These are phyloP conservation scores for Zygosaccharomyces sapae DNA, from an alignment of 1,139 yeast species.

Conservation along the genomic window DNA sequence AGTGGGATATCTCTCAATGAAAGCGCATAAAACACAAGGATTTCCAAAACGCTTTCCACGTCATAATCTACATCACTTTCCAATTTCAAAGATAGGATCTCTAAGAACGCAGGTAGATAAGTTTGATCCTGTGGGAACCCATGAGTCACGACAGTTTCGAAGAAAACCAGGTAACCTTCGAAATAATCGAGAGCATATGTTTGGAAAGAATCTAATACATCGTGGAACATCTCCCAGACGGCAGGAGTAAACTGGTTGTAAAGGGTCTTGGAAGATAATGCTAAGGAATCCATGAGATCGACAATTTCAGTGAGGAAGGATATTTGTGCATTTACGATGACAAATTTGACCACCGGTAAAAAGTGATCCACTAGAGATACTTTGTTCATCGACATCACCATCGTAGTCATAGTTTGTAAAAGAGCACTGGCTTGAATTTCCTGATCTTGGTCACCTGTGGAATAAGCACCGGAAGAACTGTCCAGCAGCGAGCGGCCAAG, in stretches of 20 bases:
- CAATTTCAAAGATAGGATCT: conserved; percentile 33
- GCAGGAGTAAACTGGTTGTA: conserved; percentile 35
- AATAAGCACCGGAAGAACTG: conserved; percentile 41
- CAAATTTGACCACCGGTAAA: conserved; percentile 66
- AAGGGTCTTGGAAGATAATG: conserved; percentile 32
- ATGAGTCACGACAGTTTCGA: conserved; percentile 70
- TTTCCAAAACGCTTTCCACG: conserved; percentile 42
- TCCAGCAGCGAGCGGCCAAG: conserved; percentile 65
- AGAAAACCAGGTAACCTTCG: conserved; percentile 71
- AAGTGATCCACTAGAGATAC: conserved; percentile 69
- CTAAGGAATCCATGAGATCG: conserved; percentile 54
- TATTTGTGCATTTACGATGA: conserved; percentile 61
- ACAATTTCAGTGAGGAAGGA: conserved; percentile 77
- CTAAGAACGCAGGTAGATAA: conserved; percentile 37
- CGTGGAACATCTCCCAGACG: conserved; percentile 39
- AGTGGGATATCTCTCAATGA: conserved; percentile 39
- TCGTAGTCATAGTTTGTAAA: conserved; percentile 81
- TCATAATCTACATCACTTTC: conserved; percentile 39
- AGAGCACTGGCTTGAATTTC: conserved; percentile 86
- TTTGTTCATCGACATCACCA: conserved; percentile 76
- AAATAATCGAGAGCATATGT: conserved; percentile 58
- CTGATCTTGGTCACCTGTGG: conserved; percentile 61
- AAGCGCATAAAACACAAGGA: conserved; percentile 36
- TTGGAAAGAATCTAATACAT: conserved; percentile 47
- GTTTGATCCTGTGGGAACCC: conserved; percentile 50